These are phyloP conservation scores for Amphibolis antarctica DNA, from an alignment of 106 monocot species.

Conservation along the genomic window DNA sequence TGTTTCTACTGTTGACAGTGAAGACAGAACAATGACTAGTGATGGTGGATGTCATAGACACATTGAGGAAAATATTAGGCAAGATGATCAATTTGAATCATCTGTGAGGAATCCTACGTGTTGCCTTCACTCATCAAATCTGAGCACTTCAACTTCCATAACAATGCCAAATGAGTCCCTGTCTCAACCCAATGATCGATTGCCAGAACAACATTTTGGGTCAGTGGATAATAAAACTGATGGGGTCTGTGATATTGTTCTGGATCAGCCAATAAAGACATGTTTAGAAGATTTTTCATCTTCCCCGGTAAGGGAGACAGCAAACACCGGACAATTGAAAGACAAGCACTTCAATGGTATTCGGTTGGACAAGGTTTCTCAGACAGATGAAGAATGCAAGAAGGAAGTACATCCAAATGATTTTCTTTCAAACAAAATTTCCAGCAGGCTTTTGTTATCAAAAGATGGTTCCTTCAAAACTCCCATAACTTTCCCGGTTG, in stretches of 20 bases:
- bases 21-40: conserved; percentile 8
- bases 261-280: not conserved
- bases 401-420: not conserved
- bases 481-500: not conserved
- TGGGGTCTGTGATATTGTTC: no score
- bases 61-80: not conserved
- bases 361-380: no score
- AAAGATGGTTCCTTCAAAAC: conserved; percentile 1
- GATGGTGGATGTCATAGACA: conserved; percentile 9
- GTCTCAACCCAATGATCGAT: not conserved
- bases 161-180: not conserved
- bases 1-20: not conserved
- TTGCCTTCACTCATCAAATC: not conserved
- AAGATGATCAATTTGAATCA: not conserved
- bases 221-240: not conserved
- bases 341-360: not conserved
- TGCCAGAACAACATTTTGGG: not conserved
- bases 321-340: not conserved
- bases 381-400: not conserved
- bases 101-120: not conserved
- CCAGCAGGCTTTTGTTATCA: not conserved
- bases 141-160: not conserved
- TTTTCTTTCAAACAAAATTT: not conserved
- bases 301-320: not conserved
- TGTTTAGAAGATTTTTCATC: conserved; percentile 6